phyloP scores from a whole-genome alignment of 495 filamentous ascomycete species.

The Penicillium dipodomyicola region DNA sequence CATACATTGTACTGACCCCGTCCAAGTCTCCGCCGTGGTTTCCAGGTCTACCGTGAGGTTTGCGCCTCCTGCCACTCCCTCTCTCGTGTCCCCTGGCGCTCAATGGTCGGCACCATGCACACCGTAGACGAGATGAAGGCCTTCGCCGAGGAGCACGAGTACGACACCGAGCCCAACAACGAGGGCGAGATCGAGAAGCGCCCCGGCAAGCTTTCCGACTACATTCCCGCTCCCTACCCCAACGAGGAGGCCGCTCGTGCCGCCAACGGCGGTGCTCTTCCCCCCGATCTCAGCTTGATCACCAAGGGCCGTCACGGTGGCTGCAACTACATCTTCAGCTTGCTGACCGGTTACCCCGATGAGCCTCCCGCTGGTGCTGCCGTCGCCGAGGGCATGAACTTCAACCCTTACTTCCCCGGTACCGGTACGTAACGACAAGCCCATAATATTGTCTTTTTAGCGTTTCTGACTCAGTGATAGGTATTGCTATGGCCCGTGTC shows the following conservation, averaged over 20 bases:
- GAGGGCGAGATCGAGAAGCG: conserved; percentile 97
- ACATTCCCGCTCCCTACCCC: conserved; percentile 91
- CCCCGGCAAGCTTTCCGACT: conserved; percentile 96
- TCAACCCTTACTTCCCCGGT: conserved; percentile 99
- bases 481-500: conserved; percentile 98
- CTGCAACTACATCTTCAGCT: conserved; percentile 95
- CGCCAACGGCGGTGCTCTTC: conserved; percentile 96
- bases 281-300: conserved; percentile 96
- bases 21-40: conserved; percentile 89
- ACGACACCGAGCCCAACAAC: conserved; percentile 97
- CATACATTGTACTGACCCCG: conserved; percentile 30
- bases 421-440: conserved; percentile 58
- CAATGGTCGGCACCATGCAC: conserved; percentile 85
- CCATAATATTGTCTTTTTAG: neutral
- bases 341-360: conserved; percentile 98
- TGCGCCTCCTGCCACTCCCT: conserved; percentile 98
- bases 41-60: conserved; percentile 99
- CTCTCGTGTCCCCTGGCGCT: conserved; percentile 86
- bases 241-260: conserved; percentile 98
- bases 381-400: conserved; percentile 86
- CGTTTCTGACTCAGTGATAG: conserved; percentile 33
- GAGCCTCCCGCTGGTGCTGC: conserved; percentile 85
- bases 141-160: conserved; percentile 96
- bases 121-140: conserved; percentile 97
- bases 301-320: conserved; percentile 97